Conservation (phyloP, 257 asterid species). For the Asclepias syriaca region DNA sequence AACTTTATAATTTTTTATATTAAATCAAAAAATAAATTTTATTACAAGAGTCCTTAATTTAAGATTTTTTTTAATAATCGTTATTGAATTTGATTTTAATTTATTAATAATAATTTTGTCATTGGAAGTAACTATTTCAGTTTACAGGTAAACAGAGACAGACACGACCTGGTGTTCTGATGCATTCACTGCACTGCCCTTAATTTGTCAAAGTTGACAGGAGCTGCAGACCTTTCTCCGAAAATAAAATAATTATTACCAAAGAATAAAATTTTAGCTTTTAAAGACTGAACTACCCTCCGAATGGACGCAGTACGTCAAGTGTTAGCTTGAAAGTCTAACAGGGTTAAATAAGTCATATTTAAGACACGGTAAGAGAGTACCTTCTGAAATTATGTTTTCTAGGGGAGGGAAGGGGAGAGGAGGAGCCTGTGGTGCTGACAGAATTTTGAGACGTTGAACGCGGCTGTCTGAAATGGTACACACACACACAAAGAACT, state of each 20-base stretch:
- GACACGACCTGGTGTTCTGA: slow-evolving; percentile 37
- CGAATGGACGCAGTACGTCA: background rate
- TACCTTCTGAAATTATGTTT: background rate
- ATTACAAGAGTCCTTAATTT: too few relatives aligned
- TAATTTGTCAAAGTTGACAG: slow-evolving; percentile 53
- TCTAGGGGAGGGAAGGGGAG: too few relatives aligned
- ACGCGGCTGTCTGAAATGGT: slow-evolving; percentile 22
- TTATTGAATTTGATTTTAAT: too few relatives aligned
- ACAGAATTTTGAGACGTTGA: slow-evolving; percentile 38
- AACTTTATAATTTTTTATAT: too few relatives aligned
- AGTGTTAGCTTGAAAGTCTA: background rate
- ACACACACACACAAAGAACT: background rate
- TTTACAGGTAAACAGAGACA: slow-evolving; percentile 3
- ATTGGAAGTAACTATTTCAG: background rate
- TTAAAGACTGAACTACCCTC: background rate
- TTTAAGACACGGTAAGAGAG: background rate
- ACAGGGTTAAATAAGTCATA: background rate
- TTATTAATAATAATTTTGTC: background rate
- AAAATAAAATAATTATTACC: too few relatives aligned
- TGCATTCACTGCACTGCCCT: slow-evolving; percentile 48
- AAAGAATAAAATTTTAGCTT: too few relatives aligned
- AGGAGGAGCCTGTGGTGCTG: background rate
- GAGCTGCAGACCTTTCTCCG: slow-evolving; percentile 7
- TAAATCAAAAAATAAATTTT: background rate
- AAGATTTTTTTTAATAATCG: too few relatives aligned